A percentile compares a stretch with the other conserved stretches of the same genome.
phyloP scores from a whole-genome alignment of 305 asterid genomes.

The Plantago coronopus region DNA sequence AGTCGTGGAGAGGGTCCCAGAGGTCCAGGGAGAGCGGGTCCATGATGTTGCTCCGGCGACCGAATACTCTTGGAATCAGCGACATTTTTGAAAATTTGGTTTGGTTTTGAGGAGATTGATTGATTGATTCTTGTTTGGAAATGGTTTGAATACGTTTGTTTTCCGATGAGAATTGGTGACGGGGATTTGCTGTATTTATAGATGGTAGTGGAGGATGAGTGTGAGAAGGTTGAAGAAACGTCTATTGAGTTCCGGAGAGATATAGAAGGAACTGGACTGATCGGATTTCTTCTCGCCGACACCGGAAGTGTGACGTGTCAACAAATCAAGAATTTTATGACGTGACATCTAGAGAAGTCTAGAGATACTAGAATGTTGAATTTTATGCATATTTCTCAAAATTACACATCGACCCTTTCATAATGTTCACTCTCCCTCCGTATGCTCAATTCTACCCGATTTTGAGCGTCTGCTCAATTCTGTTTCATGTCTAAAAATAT shows the following conservation, averaged over 20 bases:
- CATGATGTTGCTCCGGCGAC: constrained; percentile 10
- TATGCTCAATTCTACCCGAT: too few relatives aligned
- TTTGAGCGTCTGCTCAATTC: too few relatives aligned
- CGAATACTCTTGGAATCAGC: constrained; percentile 13
- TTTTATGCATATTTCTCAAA: too few relatives aligned
- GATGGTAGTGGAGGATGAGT: background rate
- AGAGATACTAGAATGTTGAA: too few relatives aligned
- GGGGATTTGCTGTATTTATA: background rate
- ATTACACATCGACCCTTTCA: too few relatives aligned
- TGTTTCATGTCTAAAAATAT: too few relatives aligned
- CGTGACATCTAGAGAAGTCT: background rate
- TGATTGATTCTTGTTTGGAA: background rate
- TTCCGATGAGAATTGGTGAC: background rate
- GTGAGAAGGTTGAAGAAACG: background rate
- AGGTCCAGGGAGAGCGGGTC: constrained; percentile 15
- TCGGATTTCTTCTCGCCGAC: too few relatives aligned
- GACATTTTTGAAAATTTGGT: constrained; percentile 3
- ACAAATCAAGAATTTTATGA: too few relatives aligned
- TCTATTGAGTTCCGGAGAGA: background rate
- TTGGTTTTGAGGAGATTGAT: background rate
- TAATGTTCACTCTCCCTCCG: too few relatives aligned
- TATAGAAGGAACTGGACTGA: background rate
- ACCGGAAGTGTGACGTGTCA: too few relatives aligned
- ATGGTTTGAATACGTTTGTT: background rate
- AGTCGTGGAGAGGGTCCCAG: constrained; percentile 17